Percentiles rank a stretch among this genome's conserved stretches.
phyloP scores from a whole-genome alignment of 768 basidiomycete species.

The Tylopilus cervinicoccineus region DNA sequence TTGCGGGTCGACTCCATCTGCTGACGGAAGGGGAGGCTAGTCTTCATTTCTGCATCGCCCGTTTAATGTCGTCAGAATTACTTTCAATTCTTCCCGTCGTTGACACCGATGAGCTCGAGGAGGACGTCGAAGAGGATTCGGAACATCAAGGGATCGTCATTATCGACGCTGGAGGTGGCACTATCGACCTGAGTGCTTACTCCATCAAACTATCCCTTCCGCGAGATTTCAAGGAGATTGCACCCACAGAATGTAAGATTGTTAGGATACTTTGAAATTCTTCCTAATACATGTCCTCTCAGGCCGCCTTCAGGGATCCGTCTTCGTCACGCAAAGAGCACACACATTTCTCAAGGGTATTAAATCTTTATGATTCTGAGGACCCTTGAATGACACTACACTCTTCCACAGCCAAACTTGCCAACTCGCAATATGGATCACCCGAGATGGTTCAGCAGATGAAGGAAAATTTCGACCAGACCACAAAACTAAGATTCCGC shows the following conservation, averaged over 20 bases:
- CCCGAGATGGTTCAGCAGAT: constrained; percentile 30
- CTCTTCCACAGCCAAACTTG: constrained; percentile 19
- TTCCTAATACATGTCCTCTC: background rate
- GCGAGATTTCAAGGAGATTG: constrained; percentile 31
- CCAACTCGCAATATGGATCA: constrained; percentile 23
- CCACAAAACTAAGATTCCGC: constrained; percentile 39
- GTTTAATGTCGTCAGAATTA: constrained; percentile 30
- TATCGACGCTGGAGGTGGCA: constrained; percentile 20
- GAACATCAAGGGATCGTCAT: constrained; percentile 36
- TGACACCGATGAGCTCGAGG: background rate
- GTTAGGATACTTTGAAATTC: background rate
- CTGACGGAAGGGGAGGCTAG: constrained; percentile 27
- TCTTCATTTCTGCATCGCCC: constrained; percentile 37
- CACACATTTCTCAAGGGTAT: constrained; percentile 27
- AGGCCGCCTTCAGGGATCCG: constrained; percentile 38
- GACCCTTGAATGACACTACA: background rate
- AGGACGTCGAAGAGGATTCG: background rate
- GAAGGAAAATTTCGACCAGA: constrained; percentile 30
- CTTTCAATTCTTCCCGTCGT: background rate
- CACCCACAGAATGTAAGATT: constrained; percentile 27
- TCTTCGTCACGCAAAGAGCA: constrained; percentile 31
- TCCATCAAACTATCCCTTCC: constrained; percentile 20
- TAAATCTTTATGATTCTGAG: background rate
- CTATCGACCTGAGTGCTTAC: constrained; percentile 38
- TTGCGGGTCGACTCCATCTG: constrained; percentile 16